These are phyloP conservation scores for Solanum hybrid DNA, from an alignment of 305 asterid species.

Conservation along the genomic window DNA sequence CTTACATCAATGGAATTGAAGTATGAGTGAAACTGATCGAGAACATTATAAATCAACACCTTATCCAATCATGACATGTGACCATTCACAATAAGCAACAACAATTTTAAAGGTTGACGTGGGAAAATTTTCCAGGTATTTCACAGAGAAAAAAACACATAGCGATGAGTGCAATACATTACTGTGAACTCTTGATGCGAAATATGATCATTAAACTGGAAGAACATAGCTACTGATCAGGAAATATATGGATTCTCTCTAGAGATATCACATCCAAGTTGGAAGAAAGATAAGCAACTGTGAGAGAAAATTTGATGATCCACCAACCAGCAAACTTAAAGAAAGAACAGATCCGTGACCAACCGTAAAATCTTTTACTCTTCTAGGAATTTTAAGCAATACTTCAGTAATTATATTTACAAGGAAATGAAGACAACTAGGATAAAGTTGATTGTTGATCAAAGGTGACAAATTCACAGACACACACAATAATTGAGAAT, in stretches of 20 bases:
- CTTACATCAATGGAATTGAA: background rate
- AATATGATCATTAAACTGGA: background rate
- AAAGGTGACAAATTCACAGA: background rate
- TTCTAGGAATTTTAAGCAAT: background rate
- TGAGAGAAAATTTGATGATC: background rate
- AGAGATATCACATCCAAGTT: background rate
- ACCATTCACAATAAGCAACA: background rate
- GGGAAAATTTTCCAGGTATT: background rate
- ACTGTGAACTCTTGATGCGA: background rate
- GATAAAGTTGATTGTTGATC: background rate
- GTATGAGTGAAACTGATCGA: background rate
- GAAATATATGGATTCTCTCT: background rate
- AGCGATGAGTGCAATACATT: background rate
- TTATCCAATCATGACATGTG: background rate
- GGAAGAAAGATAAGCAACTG: background rate
- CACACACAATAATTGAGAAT: background rate
- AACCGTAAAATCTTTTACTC: background rate
- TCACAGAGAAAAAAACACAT: background rate
- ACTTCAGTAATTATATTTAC: background rate
- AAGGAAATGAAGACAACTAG: background rate
- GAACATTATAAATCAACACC: background rate
- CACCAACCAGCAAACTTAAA: background rate
- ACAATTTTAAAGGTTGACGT: background rate
- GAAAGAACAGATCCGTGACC: background rate
- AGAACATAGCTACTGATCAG: background rate